phyloP scores from a whole-genome alignment of 345 rosid species.

The Excoecaria agallocha region DNA sequence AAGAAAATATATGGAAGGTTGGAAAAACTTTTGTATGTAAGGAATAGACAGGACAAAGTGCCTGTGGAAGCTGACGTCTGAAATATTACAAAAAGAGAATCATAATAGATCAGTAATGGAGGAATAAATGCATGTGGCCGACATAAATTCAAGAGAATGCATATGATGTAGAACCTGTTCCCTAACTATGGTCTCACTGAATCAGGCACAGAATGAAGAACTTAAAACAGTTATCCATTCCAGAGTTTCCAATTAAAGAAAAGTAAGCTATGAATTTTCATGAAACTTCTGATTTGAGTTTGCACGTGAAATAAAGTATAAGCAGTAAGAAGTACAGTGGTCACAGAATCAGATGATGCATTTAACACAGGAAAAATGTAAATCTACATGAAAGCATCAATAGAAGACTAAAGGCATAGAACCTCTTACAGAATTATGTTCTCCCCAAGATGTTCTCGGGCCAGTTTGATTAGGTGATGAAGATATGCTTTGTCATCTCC shows the following conservation, averaged over 20 bases:
- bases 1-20: background rate
- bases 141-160: background rate
- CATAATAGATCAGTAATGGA: background rate
- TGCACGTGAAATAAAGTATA: background rate
- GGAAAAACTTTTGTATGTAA: no score
- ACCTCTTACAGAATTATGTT: slow-evolving; percentile 62
- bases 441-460: slow-evolving; percentile 61
- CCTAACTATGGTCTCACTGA: background rate
- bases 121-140: background rate
- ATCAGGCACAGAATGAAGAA: background rate
- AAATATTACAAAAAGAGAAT: background rate
- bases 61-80: background rate
- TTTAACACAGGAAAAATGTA: background rate
- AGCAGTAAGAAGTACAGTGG: background rate
- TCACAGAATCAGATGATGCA: background rate
- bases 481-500: slow-evolving; percentile 88
- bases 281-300: background rate
- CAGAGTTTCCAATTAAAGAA: background rate
- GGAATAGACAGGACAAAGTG: background rate
- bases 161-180: background rate
- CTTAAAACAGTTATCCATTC: background rate
- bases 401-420: slow-evolving; percentile 13
- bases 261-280: background rate
- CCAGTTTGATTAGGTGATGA: slow-evolving; percentile 54
- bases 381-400: background rate